phyloP scores from a whole-genome alignment of 2,329 filamentous ascomycete genomes.

The Fusarium pseudograminearum region DNA sequence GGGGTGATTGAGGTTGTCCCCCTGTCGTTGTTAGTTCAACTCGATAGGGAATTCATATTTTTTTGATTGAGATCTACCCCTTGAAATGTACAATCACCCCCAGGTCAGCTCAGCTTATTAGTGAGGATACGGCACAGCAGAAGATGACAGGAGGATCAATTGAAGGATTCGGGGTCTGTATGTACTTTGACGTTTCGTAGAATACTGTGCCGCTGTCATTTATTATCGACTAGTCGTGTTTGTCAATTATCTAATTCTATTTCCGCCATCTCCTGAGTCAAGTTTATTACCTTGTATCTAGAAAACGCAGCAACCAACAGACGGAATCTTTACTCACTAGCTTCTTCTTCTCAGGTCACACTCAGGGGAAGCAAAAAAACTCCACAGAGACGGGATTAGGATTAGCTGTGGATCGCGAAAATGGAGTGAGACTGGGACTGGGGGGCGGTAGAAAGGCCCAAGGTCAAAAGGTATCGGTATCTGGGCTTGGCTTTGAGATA shows the following conservation, averaged over 20 bases:
- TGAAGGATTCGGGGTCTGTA: background rate
- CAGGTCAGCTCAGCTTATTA: constrained; percentile 2
- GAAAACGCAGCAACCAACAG: constrained; percentile 11
- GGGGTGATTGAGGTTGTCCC: constrained; percentile 1
- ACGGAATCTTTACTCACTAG: constrained; percentile 4
- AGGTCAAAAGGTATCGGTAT: background rate
- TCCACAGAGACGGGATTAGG: constrained; percentile 1
- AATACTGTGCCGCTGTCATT: constrained; percentile 19
- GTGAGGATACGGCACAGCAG: constrained; percentile 4
- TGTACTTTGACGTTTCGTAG: background rate
- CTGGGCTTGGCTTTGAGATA: constrained; percentile 5
- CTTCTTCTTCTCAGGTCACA: background rate
- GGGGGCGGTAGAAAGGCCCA: background rate
- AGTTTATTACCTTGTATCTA: background rate
- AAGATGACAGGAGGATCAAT: background rate
- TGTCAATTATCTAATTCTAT: constrained; percentile 10
- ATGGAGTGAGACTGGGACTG: background rate
- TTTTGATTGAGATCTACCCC: constrained; percentile 41
- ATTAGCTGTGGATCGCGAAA: constrained; percentile 24
- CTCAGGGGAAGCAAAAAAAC: constrained; percentile 1
- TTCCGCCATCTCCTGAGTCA: constrained; percentile 23
- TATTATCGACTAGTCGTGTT: constrained; percentile 1
- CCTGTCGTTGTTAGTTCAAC: constrained; percentile 10
- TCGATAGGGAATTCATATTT: constrained; percentile 10
- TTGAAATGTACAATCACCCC: constrained; percentile 12